Evolutionary conservation across 2,329 filamentous ascomycete genomes (phyloP), one percentile per base, ranked within the genome.

Genomic region (Cladorrhinum sp.): DNA sequence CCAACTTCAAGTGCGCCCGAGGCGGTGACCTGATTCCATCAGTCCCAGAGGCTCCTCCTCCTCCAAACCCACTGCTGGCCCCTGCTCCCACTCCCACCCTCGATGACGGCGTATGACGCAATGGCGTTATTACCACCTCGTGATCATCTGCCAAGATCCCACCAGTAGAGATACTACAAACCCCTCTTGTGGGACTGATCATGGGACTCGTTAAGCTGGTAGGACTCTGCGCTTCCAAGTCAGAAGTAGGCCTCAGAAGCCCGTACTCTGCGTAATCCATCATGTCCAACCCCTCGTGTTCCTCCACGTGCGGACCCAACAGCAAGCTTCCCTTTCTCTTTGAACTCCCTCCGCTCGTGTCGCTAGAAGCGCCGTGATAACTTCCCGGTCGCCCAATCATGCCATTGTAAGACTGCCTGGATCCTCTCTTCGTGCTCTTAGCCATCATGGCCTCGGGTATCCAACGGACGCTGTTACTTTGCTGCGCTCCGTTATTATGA

Each of bases 1-100:
- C 61, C 22, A 65, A 49, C 16, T 54, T 50, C 25, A 62, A n/a
- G 50, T 67, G 65, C 5, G 62, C 65, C 36, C 53, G 61, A 3
- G 66, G 62, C 23, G 65, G 65, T 49, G 53, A 18, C 41, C 41
- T 45, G 8, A 45, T 4, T 29, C 54, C 48, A 4, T 6, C 29
- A 16, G 18, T 16, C 29, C 18, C 50, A 45, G 32, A 41, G 16
- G 48, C 24, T 32, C 36, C 29, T 16, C 51, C 29, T 10, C 20
- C 13, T 23, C 51, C 38, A 18, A 20, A 20, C 10, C 29, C 29
- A 36, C 16, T 23, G 29, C 27, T 38, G 18, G n/a, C n/a, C n/a
- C n/a, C n/a, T n/a, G n/a, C n/a, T n/a, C n/a, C n/a, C n/a, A n/a
- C n/a, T n/a, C n/a, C n/a, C n/a, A n/a, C n/a, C 51, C 51, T 41